These are phyloP conservation scores for Dianthus caryophyllus DNA, from an alignment of 148 eudicot species.

Conservation along the genomic window DNA sequence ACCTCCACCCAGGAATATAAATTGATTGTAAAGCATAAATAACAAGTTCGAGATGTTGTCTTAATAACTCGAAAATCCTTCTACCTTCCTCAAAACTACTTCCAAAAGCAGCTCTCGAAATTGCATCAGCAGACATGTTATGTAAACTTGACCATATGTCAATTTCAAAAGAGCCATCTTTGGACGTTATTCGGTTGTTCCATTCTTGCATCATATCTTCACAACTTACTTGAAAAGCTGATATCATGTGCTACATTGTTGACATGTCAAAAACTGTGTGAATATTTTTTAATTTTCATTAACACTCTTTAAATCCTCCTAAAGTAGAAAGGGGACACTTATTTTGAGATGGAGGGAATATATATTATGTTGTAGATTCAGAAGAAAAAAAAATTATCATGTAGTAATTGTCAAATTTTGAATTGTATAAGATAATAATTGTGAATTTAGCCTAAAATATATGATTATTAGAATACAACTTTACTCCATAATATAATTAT, in stretches of 20 bases:
- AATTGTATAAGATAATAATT: too few relatives aligned
- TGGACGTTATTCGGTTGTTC: constrained; percentile 21
- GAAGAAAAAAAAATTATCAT: too few relatives aligned
- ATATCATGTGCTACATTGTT: constrained; percentile 20
- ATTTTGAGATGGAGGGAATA: too few relatives aligned
- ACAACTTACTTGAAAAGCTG: constrained; percentile 23
- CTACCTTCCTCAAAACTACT: constrained; percentile 32
- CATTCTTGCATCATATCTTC: constrained; percentile 25
- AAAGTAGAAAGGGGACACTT: too few relatives aligned
- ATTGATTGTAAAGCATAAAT: constrained; percentile 7
- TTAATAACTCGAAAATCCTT: constrained; percentile 25
- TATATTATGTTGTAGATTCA: too few relatives aligned
- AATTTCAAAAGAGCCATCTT: constrained; percentile 26
- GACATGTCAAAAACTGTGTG: not conserved
- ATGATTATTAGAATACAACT: too few relatives aligned
- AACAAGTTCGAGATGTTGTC: constrained; percentile 14
- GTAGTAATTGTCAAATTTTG: too few relatives aligned
- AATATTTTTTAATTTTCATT: not conserved
- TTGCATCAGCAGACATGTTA: constrained; percentile 26
- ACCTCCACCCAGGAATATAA: constrained; percentile 38
- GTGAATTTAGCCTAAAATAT: too few relatives aligned
- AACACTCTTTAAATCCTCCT: not conserved
- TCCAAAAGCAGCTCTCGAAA: constrained; percentile 37
- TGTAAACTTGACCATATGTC: constrained; percentile 29
- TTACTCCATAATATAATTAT: too few relatives aligned